Base-by-base conservation (phyloP, 495 filamentous ascomycete species). In the Penicillium samsonianum region DNA sequence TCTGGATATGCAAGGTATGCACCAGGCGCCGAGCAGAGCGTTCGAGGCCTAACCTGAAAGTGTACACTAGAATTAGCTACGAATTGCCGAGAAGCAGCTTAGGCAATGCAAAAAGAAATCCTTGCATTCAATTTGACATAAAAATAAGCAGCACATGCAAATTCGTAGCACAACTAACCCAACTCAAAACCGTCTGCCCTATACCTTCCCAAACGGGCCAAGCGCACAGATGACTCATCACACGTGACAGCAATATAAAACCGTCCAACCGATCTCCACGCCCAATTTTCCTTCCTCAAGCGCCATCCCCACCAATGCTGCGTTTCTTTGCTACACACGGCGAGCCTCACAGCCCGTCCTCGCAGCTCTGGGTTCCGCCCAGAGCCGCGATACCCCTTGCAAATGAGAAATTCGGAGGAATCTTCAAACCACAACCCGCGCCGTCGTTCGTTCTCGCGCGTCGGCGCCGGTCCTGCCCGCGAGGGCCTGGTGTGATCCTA, bases 341-440 rank as follows among this genome's bases (percentile, higher is more conserved):
- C 73, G 74, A 63, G 55, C 56, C 52, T 53, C 50, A 31, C 62
- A 31, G 60, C 58, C 59, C 69, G 69, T 72, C 70, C 63, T 67
- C 60, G 50, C 26, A 17, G 4, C 33, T 25, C 63, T 55, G 48
- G 50, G 50, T 43, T 19, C 28, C 43, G 33, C 40, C 42, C 57
- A 54, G 22, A 31, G 0, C 20, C n/a, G 60, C 58, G 65, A 71
- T 60, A 69, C 51, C 53, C 38, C 44, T 70, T 80, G 92, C 93
- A 96, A 94, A 94, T 96, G 93, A 95, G 93, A 96, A 96, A 96
- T 96, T 96, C 92, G 92, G 92, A 96, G 93, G 90, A 96, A 86
- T 93, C 92, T 95, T 92, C 90, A 90, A 65, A 38, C 54, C 64
- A 69, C 65, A 73, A 80, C 73, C 78, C 77, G 76, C 69, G 70